Evolutionary conservation across 176 grass and related monocot genomes (phyloP).

Genomic region (Ensete ventricosum): DNA sequence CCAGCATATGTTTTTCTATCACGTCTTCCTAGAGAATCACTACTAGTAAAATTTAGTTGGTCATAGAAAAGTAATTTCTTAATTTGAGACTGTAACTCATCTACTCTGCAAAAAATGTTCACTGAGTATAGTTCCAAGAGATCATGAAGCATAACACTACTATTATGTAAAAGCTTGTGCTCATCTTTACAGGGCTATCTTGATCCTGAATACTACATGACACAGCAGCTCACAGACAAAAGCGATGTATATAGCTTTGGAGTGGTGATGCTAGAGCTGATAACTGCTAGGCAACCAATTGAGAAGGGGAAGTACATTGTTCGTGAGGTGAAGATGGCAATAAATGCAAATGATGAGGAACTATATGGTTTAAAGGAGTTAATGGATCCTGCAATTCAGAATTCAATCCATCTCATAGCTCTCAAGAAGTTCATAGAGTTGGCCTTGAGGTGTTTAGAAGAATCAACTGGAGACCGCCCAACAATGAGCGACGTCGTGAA

Average conservation of each 20-base stretch:
- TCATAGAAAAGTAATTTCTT: too few relatives aligned
- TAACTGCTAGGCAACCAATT: constrained; percentile 59
- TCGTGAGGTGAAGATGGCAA: constrained; percentile 42
- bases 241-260: constrained; percentile 86
- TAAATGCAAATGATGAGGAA: constrained; percentile 44
- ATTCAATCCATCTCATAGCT: constrained; percentile 38
- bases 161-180: background rate
- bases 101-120: background rate
- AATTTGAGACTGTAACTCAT: too few relatives aligned
- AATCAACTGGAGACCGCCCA: constrained; percentile 37
- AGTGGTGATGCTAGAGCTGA: constrained; percentile 65
- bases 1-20: too few relatives aligned
- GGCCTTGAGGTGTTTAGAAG: constrained; percentile 52
- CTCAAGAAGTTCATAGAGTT: constrained; percentile 65
- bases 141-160: too few relatives aligned
- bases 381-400: constrained; percentile 49
- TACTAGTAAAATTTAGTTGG: too few relatives aligned
- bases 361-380: constrained; percentile 62
- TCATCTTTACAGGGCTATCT: constrained; percentile 51
- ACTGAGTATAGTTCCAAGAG: too few relatives aligned
- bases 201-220: constrained; percentile 96
- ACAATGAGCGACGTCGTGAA: constrained; percentile 73
- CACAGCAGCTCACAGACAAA: constrained; percentile 65
- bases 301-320: constrained; percentile 80
- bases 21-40: too few relatives aligned